Conservation (phyloP, 2,329 filamentous ascomycete species). For the Penicillium aurantiogriseum region DNA sequence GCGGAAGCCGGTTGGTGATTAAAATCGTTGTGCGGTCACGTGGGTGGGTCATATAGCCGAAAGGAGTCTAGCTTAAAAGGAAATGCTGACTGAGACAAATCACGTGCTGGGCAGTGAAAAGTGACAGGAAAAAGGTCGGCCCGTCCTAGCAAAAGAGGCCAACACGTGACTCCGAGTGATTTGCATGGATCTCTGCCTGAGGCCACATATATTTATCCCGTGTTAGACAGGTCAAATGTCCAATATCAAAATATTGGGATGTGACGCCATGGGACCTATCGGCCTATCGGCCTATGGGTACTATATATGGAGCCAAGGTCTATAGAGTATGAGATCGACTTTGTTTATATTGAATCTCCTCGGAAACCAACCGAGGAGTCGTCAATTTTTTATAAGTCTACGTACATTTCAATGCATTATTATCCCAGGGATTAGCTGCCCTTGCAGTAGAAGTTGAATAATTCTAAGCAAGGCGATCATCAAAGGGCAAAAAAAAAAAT, state of each 20-base stretch:
- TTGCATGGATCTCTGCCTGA: neutral
- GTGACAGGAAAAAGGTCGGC: neutral
- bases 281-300: constrained; percentile 4
- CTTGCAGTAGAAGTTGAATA: constrained; percentile 20
- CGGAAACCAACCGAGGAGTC: constrained; percentile 16
- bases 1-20: constrained; percentile 30
- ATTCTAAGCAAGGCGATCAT: constrained; percentile 15
- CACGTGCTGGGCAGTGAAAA: neutral
- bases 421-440: constrained; percentile 17
- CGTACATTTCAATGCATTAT: neutral
- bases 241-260: neutral
- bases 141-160: neutral
- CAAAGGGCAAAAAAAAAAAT: neutral
- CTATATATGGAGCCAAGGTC: constrained; percentile 8
- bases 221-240: constrained; percentile 7
- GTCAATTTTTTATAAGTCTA: neutral
- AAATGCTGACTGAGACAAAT: neutral
- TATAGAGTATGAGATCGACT: constrained; percentile 12
- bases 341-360: constrained; percentile 16
- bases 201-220: neutral
- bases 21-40: constrained; percentile 46
- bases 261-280: constrained; percentile 8
- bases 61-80: neutral
- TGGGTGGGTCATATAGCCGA: constrained; percentile 12
- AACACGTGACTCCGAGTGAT: neutral